phyloP scores from a whole-genome alignment of 1,284 basidiomycete genomes.

The Neonothopanus nambi region DNA sequence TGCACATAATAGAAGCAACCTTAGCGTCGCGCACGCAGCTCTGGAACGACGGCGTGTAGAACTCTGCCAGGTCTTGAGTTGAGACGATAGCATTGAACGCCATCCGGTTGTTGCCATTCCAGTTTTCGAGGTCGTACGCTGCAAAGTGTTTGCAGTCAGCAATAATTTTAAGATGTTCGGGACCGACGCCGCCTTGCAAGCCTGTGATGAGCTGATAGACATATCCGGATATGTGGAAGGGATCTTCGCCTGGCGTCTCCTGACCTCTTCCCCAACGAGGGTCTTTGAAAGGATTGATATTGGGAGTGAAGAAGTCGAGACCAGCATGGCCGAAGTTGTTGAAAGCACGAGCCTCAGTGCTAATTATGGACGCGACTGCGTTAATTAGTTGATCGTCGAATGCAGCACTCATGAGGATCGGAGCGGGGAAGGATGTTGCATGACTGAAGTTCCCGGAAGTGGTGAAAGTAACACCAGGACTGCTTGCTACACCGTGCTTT shows the following conservation, averaged over 20 bases:
- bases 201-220: conserved; percentile 54
- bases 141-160: conserved; percentile 62
- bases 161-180: conserved; percentile 48
- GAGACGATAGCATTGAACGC: conserved; percentile 55
- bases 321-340: conserved; percentile 45
- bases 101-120: conserved; percentile 47
- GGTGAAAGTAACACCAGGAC: conserved; percentile 53
- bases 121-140: conserved; percentile 57
- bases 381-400: conserved; percentile 66
- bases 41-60: conserved; percentile 55
- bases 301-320: conserved; percentile 57
- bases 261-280: conserved; percentile 63
- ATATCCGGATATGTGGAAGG: conserved; percentile 52
- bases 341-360: conserved; percentile 58
- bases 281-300: conserved; percentile 63
- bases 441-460: conserved; percentile 49
- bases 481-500: conserved; percentile 53
- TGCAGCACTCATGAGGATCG: conserved; percentile 89
- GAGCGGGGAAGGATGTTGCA: conserved; percentile 66
- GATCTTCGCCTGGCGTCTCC: conserved; percentile 62
- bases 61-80: conserved; percentile 56
- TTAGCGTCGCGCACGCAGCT: conserved; percentile 58
- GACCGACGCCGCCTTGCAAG: conserved; percentile 56
- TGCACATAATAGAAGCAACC: conserved; percentile 59
- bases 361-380: conserved; percentile 46